Percentiles rank a stretch among this genome's conserved stretches.
Conservation (phyloP, 2,329 filamentous ascomycete genomes). For the Sphaerulina vaccinii region DNA sequence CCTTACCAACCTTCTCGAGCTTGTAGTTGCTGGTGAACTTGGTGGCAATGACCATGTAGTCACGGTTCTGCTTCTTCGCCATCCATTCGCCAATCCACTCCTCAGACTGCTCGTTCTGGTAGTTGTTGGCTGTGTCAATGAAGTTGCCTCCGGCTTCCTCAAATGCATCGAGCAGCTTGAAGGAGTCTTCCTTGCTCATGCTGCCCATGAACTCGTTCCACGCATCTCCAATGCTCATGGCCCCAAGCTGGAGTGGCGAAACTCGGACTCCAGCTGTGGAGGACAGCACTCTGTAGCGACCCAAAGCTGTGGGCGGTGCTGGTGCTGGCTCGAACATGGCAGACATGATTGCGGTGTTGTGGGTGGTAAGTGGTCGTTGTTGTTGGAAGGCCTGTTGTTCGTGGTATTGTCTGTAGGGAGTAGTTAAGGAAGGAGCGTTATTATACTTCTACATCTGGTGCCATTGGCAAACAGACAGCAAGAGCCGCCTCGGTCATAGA, state of each 20-base stretch:
- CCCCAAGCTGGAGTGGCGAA: constrained; percentile 53
- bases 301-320: constrained; percentile 55
- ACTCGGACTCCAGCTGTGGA: constrained; percentile 52
- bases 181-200: constrained; percentile 62
- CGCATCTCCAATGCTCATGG: constrained; percentile 63
- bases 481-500: no score
- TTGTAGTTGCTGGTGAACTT: constrained; percentile 40
- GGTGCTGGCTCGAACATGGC: constrained; percentile 37
- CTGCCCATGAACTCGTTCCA: constrained; percentile 62
- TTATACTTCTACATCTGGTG: no score
- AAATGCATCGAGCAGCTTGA: constrained; percentile 52
- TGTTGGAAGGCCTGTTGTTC: no score
- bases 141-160: constrained; percentile 40
- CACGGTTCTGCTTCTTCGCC: constrained; percentile 38
- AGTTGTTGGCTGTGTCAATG: constrained; percentile 38
- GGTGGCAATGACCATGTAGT: constrained; percentile 43
- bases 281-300: constrained; percentile 53
- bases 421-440: no score
- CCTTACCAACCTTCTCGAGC: constrained; percentile 37
- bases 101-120: constrained; percentile 44
- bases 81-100: constrained; percentile 48
- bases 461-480: no score
- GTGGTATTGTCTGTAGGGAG: not conserved
- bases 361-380: not conserved
- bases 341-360: constrained; percentile 16